Conservation (phyloP, 2,329 filamentous ascomycete genomes). For the Phialocephala sp. region DNA sequence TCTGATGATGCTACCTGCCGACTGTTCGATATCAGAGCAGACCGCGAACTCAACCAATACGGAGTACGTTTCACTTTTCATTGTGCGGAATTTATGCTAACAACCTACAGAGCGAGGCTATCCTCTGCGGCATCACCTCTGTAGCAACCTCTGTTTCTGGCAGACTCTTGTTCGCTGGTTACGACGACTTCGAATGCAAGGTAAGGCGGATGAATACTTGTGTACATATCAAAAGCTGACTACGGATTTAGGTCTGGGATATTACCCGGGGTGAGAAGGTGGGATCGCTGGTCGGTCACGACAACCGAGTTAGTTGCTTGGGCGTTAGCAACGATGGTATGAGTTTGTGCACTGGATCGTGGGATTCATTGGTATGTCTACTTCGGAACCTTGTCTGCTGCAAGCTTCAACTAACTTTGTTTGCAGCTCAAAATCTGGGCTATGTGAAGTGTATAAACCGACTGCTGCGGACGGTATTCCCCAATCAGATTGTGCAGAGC, state of each 20-base stretch:
- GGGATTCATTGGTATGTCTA: conserved; percentile 91
- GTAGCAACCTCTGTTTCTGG: conserved; percentile 98
- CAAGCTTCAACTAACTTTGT: conserved; percentile 33
- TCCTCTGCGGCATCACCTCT: conserved; percentile 96
- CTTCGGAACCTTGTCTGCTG: neutral
- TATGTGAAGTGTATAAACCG: conserved; percentile 45
- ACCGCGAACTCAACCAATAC: conserved; percentile 76
- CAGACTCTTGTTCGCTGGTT: conserved; percentile 92
- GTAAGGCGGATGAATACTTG: conserved; percentile 56
- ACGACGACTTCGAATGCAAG: conserved; percentile 99
- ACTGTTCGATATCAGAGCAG: conserved; percentile 96
- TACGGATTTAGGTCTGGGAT: conserved; percentile 82
- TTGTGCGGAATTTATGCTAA: conserved; percentile 31
- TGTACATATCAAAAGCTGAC: neutral
- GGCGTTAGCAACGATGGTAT: conserved; percentile 99
- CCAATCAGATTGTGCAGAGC: conserved; percentile 36
- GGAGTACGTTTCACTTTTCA: conserved; percentile 56
- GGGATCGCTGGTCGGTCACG: conserved; percentile 93
- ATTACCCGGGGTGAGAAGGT: conserved; percentile 96
- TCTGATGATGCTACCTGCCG: conserved; percentile 98
- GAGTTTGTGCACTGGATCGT: conserved; percentile 98
- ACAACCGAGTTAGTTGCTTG: conserved; percentile 98
- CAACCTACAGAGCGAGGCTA: conserved; percentile 81
- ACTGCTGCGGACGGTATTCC: conserved; percentile 32
- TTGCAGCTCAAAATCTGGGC: conserved; percentile 85